A percentile compares a stretch with the other conserved stretches of the same genome.
phyloP scores from a whole-genome alignment of 1,284 basidiomycete genomes.

The Ceratobasidium sp. region DNA sequence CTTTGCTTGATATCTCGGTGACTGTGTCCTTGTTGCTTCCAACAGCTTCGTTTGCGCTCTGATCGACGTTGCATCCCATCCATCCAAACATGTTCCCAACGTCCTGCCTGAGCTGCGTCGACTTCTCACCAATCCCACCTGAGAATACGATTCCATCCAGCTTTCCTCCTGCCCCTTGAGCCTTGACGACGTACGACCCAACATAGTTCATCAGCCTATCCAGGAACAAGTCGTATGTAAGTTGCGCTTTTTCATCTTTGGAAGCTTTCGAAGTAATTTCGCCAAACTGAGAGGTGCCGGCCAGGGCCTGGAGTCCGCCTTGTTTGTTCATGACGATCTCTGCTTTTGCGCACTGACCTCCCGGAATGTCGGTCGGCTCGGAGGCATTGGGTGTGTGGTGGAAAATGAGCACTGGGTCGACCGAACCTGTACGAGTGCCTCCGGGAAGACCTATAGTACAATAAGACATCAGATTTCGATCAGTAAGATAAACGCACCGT shows the following conservation, averaged over 20 bases:
- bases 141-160: constrained; percentile 85
- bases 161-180: constrained; percentile 54
- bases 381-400: constrained; percentile 78
- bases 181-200: constrained; percentile 76
- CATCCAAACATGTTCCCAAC: constrained; percentile 64
- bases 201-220: constrained; percentile 77
- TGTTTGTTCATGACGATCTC: constrained; percentile 45
- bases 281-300: constrained; percentile 79
- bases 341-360: background rate
- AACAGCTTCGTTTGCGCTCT: constrained; percentile 54
- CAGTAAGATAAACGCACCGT: no score
- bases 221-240: constrained; percentile 76
- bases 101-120: constrained; percentile 64
- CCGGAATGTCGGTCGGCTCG: constrained; percentile 65
- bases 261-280: constrained; percentile 56
- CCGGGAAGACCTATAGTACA: constrained; percentile 68
- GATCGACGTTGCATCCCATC: constrained; percentile 65
- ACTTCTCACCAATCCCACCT: constrained; percentile 84
- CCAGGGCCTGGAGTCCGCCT: constrained; percentile 72
- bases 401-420: constrained; percentile 87
- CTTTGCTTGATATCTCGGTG: constrained; percentile 49
- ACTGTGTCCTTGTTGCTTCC: constrained; percentile 47
- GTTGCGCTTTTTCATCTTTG: constrained; percentile 44
- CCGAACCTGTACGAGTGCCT: constrained; percentile 80
- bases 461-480: background rate